A percentile compares a stretch with the other conserved stretches of the same genome.
These are phyloP conservation scores for Dactylellina haptotyla DNA, from an alignment of 2,329 filamentous ascomycete species.

Conservation along the genomic window DNA sequence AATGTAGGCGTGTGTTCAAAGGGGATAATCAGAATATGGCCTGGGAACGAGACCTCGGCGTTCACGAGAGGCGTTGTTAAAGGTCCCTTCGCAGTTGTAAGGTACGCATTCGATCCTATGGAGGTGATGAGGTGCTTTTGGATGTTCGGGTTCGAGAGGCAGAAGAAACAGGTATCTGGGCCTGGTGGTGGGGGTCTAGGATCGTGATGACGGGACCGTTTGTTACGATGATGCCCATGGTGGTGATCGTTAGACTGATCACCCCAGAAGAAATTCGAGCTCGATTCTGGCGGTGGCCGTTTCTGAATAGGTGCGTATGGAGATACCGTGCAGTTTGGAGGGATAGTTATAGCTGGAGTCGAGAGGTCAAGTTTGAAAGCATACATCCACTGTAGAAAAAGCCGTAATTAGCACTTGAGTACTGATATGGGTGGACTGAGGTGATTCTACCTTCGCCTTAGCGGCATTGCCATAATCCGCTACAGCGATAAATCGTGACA, in stretches of 20 bases:
- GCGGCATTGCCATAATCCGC: conserved; percentile 78
- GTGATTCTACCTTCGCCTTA: conserved; percentile 78
- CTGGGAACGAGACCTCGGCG: conserved; percentile 73
- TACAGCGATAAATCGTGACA: conserved; percentile 91
- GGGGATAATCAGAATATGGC: conserved; percentile 91
- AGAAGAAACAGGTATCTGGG: conserved; percentile 91
- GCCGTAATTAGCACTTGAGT: background rate
- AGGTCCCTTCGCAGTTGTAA: conserved; percentile 92
- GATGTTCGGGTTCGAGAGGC: conserved; percentile 84
- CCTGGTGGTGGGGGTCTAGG: conserved; percentile 71
- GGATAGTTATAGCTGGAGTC: conserved; percentile 69
- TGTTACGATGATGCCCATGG: conserved; percentile 64
- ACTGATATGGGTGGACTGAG: background rate
- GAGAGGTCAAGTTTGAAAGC: conserved; percentile 75
- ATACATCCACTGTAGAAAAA: conserved; percentile 62
- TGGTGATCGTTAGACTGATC: conserved; percentile 62
- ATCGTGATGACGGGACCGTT: conserved; percentile 63
- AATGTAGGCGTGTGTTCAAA: conserved; percentile 83
- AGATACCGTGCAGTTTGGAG: conserved; percentile 77
- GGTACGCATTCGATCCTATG: conserved; percentile 85
- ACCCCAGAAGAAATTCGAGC: conserved; percentile 65
- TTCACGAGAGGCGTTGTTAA: conserved; percentile 78
- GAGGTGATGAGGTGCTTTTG: conserved; percentile 88
- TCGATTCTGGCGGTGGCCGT: conserved; percentile 64
- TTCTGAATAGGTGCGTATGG: conserved; percentile 72